These are phyloP conservation scores for Termitomyces sp. DNA, from an alignment of 768 basidiomycete species.

Conservation along the genomic window DNA sequence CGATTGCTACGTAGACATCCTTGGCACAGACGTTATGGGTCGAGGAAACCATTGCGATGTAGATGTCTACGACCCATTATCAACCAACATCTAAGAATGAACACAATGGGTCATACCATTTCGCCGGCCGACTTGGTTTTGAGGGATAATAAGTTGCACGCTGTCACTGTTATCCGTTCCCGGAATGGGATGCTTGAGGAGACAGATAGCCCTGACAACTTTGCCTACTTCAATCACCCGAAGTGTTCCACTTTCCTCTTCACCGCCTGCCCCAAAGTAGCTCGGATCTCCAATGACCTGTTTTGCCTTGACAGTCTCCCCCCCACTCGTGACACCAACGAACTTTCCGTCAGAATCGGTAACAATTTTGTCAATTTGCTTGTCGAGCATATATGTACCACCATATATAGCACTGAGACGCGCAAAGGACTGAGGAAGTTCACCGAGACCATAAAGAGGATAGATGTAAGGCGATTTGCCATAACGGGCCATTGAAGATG, in stretches of 20 bases:
- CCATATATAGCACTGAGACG: constrained; percentile 98
- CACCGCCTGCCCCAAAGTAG: constrained; percentile 84
- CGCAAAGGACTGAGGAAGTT: constrained; percentile 98
- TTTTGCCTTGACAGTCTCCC: constrained; percentile 94
- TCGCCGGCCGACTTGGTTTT: constrained; percentile 92
- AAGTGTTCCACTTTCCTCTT: constrained; percentile 67
- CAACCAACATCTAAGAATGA: neutral
- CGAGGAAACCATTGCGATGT: constrained; percentile 95
- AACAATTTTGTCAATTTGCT: constrained; percentile 86
- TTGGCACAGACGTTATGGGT: constrained; percentile 98
- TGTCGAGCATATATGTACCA: constrained; percentile 99
- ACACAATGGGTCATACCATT: constrained; percentile 64
- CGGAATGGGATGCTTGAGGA: constrained; percentile 97
- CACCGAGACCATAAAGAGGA: constrained; percentile 97
- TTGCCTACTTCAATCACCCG: constrained; percentile 90
- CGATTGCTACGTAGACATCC: constrained; percentile 94
- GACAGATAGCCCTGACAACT: constrained; percentile 95
- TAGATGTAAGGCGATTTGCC: constrained; percentile 99
- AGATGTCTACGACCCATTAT: constrained; percentile 71
- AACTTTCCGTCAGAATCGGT: constrained; percentile 86
- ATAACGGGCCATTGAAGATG: constrained; percentile 97
- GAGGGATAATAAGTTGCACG: constrained; percentile 96
- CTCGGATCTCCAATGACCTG: constrained; percentile 97
- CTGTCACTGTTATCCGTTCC: constrained; percentile 95
- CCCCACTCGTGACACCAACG: constrained; percentile 83